These are phyloP conservation scores for Tolypocladium tundrense DNA, from an alignment of 2,329 filamentous ascomycete genomes.

Conservation along the genomic window DNA sequence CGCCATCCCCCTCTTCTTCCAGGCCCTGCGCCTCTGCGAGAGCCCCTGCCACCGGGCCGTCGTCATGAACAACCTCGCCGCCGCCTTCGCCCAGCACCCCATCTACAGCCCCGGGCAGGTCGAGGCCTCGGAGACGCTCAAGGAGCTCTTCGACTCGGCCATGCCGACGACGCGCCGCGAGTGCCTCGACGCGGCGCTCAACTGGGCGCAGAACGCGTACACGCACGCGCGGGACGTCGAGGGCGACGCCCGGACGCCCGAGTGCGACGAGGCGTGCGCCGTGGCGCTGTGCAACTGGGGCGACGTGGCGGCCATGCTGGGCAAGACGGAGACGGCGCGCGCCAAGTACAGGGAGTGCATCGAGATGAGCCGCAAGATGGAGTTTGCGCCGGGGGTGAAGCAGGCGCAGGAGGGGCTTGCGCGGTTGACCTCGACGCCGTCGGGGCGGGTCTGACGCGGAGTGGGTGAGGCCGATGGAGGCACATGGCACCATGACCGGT, in stretches of 20 bases:
- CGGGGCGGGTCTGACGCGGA: neutral
- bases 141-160: conserved; percentile 15
- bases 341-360: conserved; percentile 60
- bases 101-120: conserved; percentile 20
- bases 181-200: conserved; percentile 58
- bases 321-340: conserved; percentile 53
- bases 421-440: conserved; percentile 12
- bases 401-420: conserved; percentile 43
- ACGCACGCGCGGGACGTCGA: conserved; percentile 54
- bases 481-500: too few species aligned
- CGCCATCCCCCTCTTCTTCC: conserved; percentile 76
- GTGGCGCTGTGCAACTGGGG: conserved; percentile 80
- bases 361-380: conserved; percentile 45
- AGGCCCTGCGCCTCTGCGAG: conserved; percentile 62
- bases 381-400: conserved; percentile 38
- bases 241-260: conserved; percentile 56
- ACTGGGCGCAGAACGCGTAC: conserved; percentile 73
- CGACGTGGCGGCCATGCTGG: conserved; percentile 69
- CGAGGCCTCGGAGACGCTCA: conserved; percentile 17
- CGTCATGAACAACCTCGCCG: conserved; percentile 78
- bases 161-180: conserved; percentile 41
- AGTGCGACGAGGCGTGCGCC: conserved; percentile 77
- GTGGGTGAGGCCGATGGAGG: too few species aligned
- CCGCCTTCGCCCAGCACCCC: conserved; percentile 60
- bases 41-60: conserved; percentile 67